phyloP scores from a whole-genome alignment of 768 basidiomycete species.

The Lactarius psammicola region DNA sequence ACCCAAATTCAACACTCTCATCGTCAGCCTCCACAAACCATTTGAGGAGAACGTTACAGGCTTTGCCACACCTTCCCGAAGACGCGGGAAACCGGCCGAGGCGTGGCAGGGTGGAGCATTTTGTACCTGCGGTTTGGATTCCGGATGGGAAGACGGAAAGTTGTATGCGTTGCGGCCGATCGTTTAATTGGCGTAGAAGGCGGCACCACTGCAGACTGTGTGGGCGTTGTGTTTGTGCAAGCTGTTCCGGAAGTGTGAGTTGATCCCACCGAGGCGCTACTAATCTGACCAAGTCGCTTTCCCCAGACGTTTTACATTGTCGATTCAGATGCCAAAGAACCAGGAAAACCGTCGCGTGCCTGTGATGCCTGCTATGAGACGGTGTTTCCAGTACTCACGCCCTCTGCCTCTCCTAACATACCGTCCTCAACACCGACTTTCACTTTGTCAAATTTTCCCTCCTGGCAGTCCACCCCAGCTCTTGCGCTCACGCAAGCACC shows the following conservation, averaged over 20 bases:
- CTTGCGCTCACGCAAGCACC: slow-evolving; percentile 29
- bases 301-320: slow-evolving; percentile 79
- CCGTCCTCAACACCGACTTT: slow-evolving; percentile 41
- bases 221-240: slow-evolving; percentile 81
- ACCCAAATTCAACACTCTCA: slow-evolving; percentile 79
- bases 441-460: slow-evolving; percentile 53
- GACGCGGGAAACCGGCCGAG: slow-evolving; percentile 41
- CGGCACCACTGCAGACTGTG: slow-evolving; percentile 87
- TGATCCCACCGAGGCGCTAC: slow-evolving; percentile 1
- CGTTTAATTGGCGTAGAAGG: slow-evolving; percentile 76
- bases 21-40: slow-evolving; percentile 75
- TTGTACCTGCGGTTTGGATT: slow-evolving; percentile 91
- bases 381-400: slow-evolving; percentile 66
- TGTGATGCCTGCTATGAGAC: slow-evolving; percentile 86
- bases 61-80: slow-evolving; percentile 63
- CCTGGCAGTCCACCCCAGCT: slow-evolving; percentile 53
- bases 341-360: slow-evolving; percentile 66
- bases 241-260: slow-evolving; percentile 74
- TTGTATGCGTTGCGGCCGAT: slow-evolving; percentile 80
- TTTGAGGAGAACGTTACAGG: slow-evolving; percentile 68
- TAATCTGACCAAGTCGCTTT: slow-evolving; percentile 10
- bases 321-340: slow-evolving; percentile 47
- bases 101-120: slow-evolving; percentile 66
- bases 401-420: slow-evolving; percentile 26
- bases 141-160: slow-evolving; percentile 79